phyloP scores from a whole-genome alignment of 2,329 filamentous ascomycete species.

The Colletotrichum higginsianum region DNA sequence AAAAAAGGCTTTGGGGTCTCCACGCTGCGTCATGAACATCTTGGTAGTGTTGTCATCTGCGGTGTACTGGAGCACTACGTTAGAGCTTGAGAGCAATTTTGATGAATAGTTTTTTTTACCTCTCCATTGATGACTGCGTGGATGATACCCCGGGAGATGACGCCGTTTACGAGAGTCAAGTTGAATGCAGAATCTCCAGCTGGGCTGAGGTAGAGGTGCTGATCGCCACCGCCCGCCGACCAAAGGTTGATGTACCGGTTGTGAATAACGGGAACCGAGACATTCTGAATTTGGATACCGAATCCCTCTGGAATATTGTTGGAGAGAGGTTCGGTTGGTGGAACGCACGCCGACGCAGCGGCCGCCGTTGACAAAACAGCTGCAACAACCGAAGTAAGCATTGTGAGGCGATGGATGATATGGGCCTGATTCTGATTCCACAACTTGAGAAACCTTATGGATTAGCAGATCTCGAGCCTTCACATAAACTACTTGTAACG shows the following conservation, averaged over 20 bases:
- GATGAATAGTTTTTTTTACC: conserved; percentile 46
- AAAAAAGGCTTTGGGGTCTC: conserved; percentile 59
- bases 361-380: conserved; percentile 43
- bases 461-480: too few species aligned
- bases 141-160: conserved; percentile 49
- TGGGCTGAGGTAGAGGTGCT: conserved; percentile 57
- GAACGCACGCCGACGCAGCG: conserved; percentile 49
- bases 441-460: neutral
- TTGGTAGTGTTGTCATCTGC: conserved; percentile 62
- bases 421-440: neutral
- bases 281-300: conserved; percentile 56
- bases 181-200: conserved; percentile 54
- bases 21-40: conserved; percentile 63
- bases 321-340: conserved; percentile 48
- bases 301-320: conserved; percentile 54
- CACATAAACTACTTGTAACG: neutral
- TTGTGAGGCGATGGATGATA: neutral
- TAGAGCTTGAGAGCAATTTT: neutral
- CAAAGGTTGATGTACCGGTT: conserved; percentile 55
- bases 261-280: conserved; percentile 53
- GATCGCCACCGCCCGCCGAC: conserved; percentile 55
- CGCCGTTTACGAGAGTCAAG: conserved; percentile 55
- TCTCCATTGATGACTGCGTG: conserved; percentile 62
- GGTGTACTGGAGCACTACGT: conserved; percentile 51
- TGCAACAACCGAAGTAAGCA: conserved; percentile 9